Percentiles rank a stretch among this genome's conserved stretches.
phyloP scores from a whole-genome alignment of 768 basidiomycete genomes.

The Botryobasidium botryosum region DNA sequence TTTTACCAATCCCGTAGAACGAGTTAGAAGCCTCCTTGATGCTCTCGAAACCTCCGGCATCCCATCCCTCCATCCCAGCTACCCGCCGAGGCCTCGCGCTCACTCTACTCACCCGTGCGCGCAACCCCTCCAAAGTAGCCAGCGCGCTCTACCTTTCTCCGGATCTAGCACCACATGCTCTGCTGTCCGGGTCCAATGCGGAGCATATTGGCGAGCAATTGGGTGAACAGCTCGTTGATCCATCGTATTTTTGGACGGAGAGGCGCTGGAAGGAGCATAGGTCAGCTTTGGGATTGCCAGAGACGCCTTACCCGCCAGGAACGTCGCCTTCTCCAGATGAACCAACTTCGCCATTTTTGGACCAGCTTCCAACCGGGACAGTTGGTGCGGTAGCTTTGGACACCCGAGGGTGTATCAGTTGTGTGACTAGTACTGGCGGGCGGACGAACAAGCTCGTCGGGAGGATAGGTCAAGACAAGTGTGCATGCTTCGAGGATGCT shows the following conservation, averaged over 20 bases:
- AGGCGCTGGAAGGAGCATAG: slow-evolving; percentile 63
- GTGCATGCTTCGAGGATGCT: neutral
- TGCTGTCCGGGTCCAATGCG: slow-evolving; percentile 49
- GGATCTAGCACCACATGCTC: slow-evolving; percentile 40
- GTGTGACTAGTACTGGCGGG: slow-evolving; percentile 67
- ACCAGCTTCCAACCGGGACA: slow-evolving; percentile 54
- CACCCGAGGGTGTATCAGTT: slow-evolving; percentile 49
- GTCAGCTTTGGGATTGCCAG: slow-evolving; percentile 54
- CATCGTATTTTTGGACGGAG: slow-evolving; percentile 65
- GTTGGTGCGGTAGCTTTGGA: slow-evolving; percentile 78
- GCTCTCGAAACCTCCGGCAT: slow-evolving; percentile 58
- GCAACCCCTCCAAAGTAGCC: slow-evolving; percentile 58
- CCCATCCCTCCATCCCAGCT: slow-evolving; percentile 40
- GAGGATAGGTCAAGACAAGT: slow-evolving; percentile 29
- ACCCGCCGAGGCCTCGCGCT: slow-evolving; percentile 45
- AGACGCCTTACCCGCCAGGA: slow-evolving; percentile 32
- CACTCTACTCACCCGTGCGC: slow-evolving; percentile 46
- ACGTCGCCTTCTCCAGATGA: slow-evolving; percentile 10
- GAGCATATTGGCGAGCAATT: slow-evolving; percentile 38
- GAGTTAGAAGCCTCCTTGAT: slow-evolving; percentile 72
- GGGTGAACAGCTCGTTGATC: slow-evolving; percentile 44
- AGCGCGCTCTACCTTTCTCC: slow-evolving; percentile 58
- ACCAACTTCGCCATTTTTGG: slow-evolving; percentile 22
- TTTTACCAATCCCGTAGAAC: slow-evolving; percentile 28
- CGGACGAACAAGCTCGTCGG: slow-evolving; percentile 71